Conservation (phyloP, 2,329 filamentous ascomycete species). For the Microdochium bolleyi region DNA sequence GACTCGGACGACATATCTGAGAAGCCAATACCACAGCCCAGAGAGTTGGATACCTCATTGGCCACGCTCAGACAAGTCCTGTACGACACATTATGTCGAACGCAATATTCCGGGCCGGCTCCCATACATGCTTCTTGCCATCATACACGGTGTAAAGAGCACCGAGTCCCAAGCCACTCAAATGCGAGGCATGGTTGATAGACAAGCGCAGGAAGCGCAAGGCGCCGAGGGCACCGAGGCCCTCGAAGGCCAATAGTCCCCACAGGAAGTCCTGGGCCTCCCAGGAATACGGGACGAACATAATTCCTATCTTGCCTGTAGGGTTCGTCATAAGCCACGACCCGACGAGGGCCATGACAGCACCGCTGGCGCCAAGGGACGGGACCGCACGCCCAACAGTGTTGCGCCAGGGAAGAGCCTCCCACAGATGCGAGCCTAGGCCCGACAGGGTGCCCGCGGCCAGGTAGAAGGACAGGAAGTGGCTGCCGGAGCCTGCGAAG, state of each 20-base stretch:
- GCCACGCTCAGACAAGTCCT: background rate
- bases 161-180: slow-evolving; percentile 12
- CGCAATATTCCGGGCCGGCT: slow-evolving; percentile 7
- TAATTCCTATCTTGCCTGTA: slow-evolving; percentile 7
- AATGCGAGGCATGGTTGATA: slow-evolving; percentile 10
- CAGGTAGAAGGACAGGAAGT: slow-evolving; percentile 16
- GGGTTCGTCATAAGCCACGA: slow-evolving; percentile 11
- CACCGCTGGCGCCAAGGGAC: slow-evolving; percentile 15
- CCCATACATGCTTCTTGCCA: slow-evolving; percentile 7
- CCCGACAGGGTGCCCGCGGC: slow-evolving; percentile 11
- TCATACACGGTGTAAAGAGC: slow-evolving; percentile 13
- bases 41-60: no score
- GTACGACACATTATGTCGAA: slow-evolving; percentile 5
- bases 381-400: slow-evolving; percentile 5
- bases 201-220: slow-evolving; percentile 8
- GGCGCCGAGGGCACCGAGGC: slow-evolving; percentile 12
- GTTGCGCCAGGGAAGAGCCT: slow-evolving; percentile 8
- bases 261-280: slow-evolving; percentile 10
- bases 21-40: background rate
- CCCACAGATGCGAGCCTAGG: slow-evolving; percentile 10
- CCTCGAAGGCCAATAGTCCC: slow-evolving; percentile 9
- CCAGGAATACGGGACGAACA: slow-evolving; percentile 9
- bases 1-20: background rate
- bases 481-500: slow-evolving; percentile 12
- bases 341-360: slow-evolving; percentile 13